Percentiles rank a stretch among this genome's conserved stretches.
Conservation (phyloP, 2,329 filamentous ascomycete species). For the Pyrenophora graminea region DNA sequence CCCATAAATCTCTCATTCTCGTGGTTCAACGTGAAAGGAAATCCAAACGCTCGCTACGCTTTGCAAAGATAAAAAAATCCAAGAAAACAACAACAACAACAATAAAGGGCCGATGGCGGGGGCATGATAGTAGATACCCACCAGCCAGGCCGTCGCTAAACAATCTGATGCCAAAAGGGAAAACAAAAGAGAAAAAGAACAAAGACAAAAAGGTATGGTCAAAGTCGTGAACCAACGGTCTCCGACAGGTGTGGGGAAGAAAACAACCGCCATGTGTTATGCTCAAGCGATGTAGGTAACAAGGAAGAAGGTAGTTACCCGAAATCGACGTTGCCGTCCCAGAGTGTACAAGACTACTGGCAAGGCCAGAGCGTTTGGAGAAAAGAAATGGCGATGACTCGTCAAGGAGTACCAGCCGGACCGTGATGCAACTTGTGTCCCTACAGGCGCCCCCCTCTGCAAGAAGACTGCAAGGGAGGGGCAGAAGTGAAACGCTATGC, state of each 20-base stretch:
- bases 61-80: constrained; percentile 22
- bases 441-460: constrained; percentile 26
- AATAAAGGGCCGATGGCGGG: constrained; percentile 15
- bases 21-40: constrained; percentile 33
- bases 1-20: constrained; percentile 15
- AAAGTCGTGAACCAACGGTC: constrained; percentile 19
- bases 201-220: constrained; percentile 10
- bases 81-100: constrained; percentile 21
- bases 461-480: constrained; percentile 10
- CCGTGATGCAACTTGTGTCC: constrained; percentile 43
- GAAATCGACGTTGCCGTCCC: constrained; percentile 43
- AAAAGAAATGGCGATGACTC: constrained; percentile 32
- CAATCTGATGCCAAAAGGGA: constrained; percentile 13
- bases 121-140: constrained; percentile 1
- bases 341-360: constrained; percentile 29
- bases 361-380: constrained; percentile 24
- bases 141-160: constrained; percentile 28
- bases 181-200: constrained; percentile 17
- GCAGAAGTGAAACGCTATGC: constrained; percentile 43
- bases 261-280: constrained; percentile 35
- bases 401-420: constrained; percentile 32
- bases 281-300: constrained; percentile 29
- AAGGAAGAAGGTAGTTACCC: constrained; percentile 4
- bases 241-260: constrained; percentile 17
- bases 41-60: constrained; percentile 43